Base-by-base conservation (phyloP, 108 stramenopile species). In the Phaeodactylum tricornutum region DNA sequence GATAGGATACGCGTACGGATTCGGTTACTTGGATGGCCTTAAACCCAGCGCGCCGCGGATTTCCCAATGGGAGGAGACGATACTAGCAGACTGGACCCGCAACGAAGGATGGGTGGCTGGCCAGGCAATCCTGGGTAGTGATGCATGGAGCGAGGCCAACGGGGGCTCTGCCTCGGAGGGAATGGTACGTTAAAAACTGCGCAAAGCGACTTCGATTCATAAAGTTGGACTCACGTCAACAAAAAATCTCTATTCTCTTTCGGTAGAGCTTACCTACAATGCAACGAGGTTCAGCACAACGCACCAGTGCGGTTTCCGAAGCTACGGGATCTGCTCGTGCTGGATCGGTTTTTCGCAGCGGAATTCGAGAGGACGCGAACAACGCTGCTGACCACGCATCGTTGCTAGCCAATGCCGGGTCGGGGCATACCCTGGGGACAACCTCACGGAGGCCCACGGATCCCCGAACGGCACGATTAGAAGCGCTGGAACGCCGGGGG, bases 1-100 rank as follows among this genome's bases (percentile, higher is more conserved):
- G 1, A 57, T 86, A 23, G 89, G 89, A 12, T 81, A 86, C 62
- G 66, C 69, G 1, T 77, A 74, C 47, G 81, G 76, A 3, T 62
- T 47, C 46, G 74, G 64, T n/a, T 60, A 59, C 20, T 27, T 77
- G 30, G 71, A 77, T 47, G 2, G 20, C 1, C 30, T 64, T 24
- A 72, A 61, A 50, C 17, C 55, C 22, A 54, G 49, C 24, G 32
- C 27, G 26, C n/a, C 61, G 2, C 34, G 51, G 49, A 57, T 57
- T 24, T 54, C 58, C 35, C 39, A 47, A 40, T 78, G 69, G 72
- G 77, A 78, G 47, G 61, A 67, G 17, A 67, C 47, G 14, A 39
- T 45, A 16, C 28, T 78, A 25, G 37, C 43, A 25, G 53, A 47
- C 26, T 66, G 59, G 30, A 42, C 52, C 1, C 30, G 6, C 17